A percentile compares a stretch with the other conserved stretches of the same genome.
These are phyloP conservation scores for Udeniomyces megalosporus DNA, from an alignment of 768 basidiomycete species.

Conservation along the genomic window DNA sequence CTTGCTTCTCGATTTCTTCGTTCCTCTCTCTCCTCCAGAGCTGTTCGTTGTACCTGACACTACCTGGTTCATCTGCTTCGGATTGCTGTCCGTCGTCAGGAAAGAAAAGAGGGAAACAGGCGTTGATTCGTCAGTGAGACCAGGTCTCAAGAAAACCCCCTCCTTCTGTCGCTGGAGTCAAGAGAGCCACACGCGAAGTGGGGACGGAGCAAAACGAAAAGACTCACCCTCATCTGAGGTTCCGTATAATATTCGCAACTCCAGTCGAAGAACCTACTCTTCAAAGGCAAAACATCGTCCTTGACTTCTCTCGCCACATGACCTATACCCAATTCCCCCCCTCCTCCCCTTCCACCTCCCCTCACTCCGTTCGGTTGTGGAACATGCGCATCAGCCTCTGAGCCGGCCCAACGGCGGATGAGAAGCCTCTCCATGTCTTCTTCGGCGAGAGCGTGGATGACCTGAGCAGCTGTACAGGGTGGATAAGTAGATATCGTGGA, in stretches of 20 bases:
- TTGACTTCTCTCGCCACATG: constrained; percentile 40
- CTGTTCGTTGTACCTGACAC: constrained; percentile 82
- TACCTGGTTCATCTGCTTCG: constrained; percentile 90
- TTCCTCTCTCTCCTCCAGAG: constrained; percentile 86
- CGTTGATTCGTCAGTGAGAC: too few species aligned
- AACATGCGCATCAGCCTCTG: constrained; percentile 25
- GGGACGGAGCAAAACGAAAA: neutral
- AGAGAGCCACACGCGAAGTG: neutral
- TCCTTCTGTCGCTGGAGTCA: too few species aligned
- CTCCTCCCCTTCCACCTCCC: constrained; percentile 8
- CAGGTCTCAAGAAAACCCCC: too few species aligned
- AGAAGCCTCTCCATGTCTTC: constrained; percentile 86
- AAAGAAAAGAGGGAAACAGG: too few species aligned
- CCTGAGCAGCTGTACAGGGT: constrained; percentile 50
- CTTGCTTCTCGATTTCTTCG: constrained; percentile 52
- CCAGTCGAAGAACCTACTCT: constrained; percentile 89
- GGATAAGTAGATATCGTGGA: neutral
- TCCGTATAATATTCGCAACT: constrained; percentile 89
- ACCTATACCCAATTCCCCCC: constrained; percentile 28
- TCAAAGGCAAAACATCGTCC: constrained; percentile 70
- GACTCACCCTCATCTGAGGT: constrained; percentile 87
- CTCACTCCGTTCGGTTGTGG: too few species aligned
- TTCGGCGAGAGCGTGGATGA: constrained; percentile 77
- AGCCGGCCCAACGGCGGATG: constrained; percentile 41
- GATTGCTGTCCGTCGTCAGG: too few species aligned